Evolutionary conservation across 805 yeast species (phyloP), one percentile per base, ranked within the genome.

Genomic region (Yarrowia sp.): DNA sequence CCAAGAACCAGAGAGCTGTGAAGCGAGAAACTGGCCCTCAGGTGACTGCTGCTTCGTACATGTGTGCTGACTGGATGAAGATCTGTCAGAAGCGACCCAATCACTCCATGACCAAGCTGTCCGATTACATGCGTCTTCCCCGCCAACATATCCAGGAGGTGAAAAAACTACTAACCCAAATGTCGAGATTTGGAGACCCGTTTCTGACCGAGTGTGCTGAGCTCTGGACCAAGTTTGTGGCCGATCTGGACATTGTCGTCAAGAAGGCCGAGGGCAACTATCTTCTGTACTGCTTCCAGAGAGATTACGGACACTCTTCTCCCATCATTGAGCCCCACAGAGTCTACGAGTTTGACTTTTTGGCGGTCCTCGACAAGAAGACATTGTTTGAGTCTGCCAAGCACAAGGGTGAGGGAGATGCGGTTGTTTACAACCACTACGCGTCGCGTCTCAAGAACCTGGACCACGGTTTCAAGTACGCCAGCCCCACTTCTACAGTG

Each of bases 1-100:
- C 60, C 19, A 36, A 53, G 60, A 38, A 19, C 24, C 60, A 53
- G 34, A 38, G 15, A 9, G 60, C 60, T 9, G 19, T 15, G 4
- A 53, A 53, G 19, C 33, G 44, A 38, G 44, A 53, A 30, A 38
- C 60, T 3, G 60, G 44, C 9, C 36, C 43, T 8, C 44, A 53
- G 19, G 60, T 53, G 13, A 53, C 60, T 3, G 60, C 60, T 1
- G 44, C 44, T n/a, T 53, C 60, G 2, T 53, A 53, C 44, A 53
- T 53, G 60, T 53, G 60, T 15, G 60, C 60, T 3, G 60, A 53
- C 19, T 53, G 60, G 60, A 53, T 53, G 60, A 53, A 53, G 20
- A 3, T 53, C 4, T 53, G 60, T 8, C 43, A 38, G 19, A 19
- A n/a, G 14, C 33, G 44, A 4, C 19, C 43, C 33, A 53, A 53